A percentile compares a stretch with the other conserved stretches of the same genome.
phyloP scores from a whole-genome alignment of 352 stramenopile species.

The Pythium biforme region DNA sequence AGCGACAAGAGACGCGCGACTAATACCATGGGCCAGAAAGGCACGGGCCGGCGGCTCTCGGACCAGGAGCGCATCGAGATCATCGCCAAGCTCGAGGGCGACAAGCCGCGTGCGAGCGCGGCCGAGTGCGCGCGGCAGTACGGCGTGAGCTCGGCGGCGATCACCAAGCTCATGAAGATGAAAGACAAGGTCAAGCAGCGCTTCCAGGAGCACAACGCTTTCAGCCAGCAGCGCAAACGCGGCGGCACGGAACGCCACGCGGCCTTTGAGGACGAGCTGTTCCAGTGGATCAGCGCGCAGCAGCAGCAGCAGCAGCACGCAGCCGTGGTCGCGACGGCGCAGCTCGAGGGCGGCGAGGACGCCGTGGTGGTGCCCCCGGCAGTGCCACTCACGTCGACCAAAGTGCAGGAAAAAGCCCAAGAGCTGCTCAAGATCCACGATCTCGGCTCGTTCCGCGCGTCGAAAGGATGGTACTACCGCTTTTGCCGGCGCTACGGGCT shows the following conservation, averaged over 20 bases:
- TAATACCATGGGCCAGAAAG: constrained; percentile 32
- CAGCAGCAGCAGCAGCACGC: constrained; percentile 5
- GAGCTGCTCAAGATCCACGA: constrained; percentile 28
- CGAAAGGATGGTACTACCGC: constrained; percentile 78
- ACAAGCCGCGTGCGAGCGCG: constrained; percentile 43
- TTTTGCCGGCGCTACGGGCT: constrained; percentile 71
- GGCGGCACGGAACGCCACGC: constrained; percentile 43
- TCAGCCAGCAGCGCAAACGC: constrained; percentile 54
- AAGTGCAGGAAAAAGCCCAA: constrained; percentile 26
- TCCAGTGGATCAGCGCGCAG: constrained; percentile 44
- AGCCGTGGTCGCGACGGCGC: too few species aligned
- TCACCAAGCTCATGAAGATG: constrained; percentile 81
- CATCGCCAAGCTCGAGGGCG: constrained; percentile 62
- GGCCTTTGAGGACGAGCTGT: constrained; percentile 55
- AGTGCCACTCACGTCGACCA: constrained; percentile 19
- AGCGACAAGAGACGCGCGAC: background rate
- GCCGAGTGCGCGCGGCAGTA: constrained; percentile 62
- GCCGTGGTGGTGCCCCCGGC: background rate
- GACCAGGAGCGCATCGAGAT: constrained; percentile 79
- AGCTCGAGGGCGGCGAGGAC: background rate
- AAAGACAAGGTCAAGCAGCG: constrained; percentile 67
- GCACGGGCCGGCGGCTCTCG: constrained; percentile 60
- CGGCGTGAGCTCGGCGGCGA: constrained; percentile 65
- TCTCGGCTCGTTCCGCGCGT: constrained; percentile 37
- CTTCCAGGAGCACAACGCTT: constrained; percentile 44